phyloP scores from a whole-genome alignment of 148 eudicot species.

The Linanthus parryae region DNA sequence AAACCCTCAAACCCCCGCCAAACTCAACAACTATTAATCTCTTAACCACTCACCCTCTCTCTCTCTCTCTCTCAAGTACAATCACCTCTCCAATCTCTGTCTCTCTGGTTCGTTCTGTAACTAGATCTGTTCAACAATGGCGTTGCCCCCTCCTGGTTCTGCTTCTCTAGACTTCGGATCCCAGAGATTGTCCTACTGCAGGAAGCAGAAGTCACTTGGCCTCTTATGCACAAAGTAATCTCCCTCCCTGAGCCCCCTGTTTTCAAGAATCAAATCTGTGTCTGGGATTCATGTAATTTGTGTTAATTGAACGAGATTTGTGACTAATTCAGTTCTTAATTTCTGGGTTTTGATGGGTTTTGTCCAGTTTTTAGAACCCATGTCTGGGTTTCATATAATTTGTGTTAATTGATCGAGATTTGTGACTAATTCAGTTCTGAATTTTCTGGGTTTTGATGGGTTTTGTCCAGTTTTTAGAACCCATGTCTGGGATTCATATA shows the following conservation, averaged over 20 bases:
- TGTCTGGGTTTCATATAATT: too few relatives aligned
- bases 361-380: too few relatives aligned
- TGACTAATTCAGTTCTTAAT: too few relatives aligned
- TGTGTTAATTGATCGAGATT: too few relatives aligned
- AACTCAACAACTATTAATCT: slow-evolving; percentile 6
- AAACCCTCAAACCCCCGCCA: slow-evolving; percentile 6
- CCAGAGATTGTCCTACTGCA: slow-evolving; percentile 42
- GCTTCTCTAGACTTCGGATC: slow-evolving; percentile 44
- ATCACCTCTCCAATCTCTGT: neutral
- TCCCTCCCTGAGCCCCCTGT: slow-evolving; percentile 9
- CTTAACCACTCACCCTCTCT: slow-evolving; percentile 2
- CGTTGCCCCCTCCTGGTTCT: slow-evolving; percentile 21
- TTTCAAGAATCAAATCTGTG: too few relatives aligned
- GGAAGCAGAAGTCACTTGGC: slow-evolving; percentile 89
- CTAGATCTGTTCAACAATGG: slow-evolving; percentile 22
- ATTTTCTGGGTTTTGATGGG: too few relatives aligned
- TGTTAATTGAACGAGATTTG: too few relatives aligned
- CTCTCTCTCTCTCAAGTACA: slow-evolving; percentile 4
- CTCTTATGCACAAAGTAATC: slow-evolving; percentile 84
- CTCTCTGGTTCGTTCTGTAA: neutral
- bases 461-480: too few relatives aligned
- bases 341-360: too few relatives aligned
- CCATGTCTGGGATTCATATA: too few relatives aligned
- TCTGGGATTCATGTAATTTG: too few relatives aligned
- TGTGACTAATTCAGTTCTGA: too few relatives aligned